phyloP scores from a whole-genome alignment of 1,284 basidiomycete genomes.

The Papiliotrema flavescens region DNA sequence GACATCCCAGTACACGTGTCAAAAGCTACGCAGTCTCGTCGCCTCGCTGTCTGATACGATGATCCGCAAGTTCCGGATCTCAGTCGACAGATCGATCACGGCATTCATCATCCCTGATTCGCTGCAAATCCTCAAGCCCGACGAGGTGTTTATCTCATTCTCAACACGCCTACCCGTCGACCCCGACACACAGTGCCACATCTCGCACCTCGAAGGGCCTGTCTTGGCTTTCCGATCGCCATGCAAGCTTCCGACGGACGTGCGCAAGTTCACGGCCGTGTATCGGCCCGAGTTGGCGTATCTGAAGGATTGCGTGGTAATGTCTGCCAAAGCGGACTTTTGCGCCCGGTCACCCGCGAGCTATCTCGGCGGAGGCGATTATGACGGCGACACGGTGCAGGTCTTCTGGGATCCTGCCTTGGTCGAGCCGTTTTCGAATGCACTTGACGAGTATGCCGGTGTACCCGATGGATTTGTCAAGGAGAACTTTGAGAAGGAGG shows the following conservation, averaged over 20 bases:
- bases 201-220: slow-evolving; percentile 25
- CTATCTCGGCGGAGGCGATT: slow-evolving; percentile 40
- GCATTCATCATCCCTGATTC: slow-evolving; percentile 41
- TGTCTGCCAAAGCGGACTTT: slow-evolving; percentile 26
- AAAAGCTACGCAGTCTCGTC: slow-evolving; percentile 28
- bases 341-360: slow-evolving; percentile 37
- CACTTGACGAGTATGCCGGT: slow-evolving; percentile 19
- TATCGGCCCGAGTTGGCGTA: slow-evolving; percentile 31
- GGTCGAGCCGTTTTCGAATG: slow-evolving; percentile 30
- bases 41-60: slow-evolving; percentile 12
- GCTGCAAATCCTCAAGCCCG: slow-evolving; percentile 22
- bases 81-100: slow-evolving; percentile 25
- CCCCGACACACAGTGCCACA: slow-evolving; percentile 16
- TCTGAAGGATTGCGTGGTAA: slow-evolving; percentile 36
- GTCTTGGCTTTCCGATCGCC: slow-evolving; percentile 33
- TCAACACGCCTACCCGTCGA: slow-evolving; percentile 20
- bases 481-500: slow-evolving; percentile 35
- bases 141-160: slow-evolving; percentile 35
- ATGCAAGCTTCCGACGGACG: slow-evolving; percentile 41
- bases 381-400: slow-evolving; percentile 40
- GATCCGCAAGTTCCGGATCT: slow-evolving; percentile 24
- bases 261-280: slow-evolving; percentile 33
- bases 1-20: slow-evolving; percentile 15
- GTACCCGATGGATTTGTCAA: slow-evolving; percentile 20
- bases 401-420: slow-evolving; percentile 30